A percentile compares a stretch with the other conserved stretches of the same genome.
Evolutionary conservation across 1,139 yeast genomes (phyloP).

Genomic region (Protomyces lactucae-debilis): DNA sequence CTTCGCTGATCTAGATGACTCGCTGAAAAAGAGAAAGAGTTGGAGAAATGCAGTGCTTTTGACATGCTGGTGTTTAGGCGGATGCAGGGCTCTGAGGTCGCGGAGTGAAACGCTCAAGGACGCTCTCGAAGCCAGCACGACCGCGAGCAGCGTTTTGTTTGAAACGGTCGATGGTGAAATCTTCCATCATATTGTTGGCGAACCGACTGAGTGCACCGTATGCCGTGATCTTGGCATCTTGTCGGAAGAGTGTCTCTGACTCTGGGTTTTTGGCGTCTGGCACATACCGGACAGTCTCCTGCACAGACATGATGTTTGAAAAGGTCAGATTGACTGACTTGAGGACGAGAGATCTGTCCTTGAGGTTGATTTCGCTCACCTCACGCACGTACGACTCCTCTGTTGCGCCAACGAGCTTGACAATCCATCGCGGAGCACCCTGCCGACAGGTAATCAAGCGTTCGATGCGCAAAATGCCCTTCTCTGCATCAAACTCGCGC

Average conservation of each 20-base stretch:
- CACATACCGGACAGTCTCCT: constrained; percentile 72
- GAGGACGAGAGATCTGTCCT: constrained; percentile 59
- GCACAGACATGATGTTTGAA: constrained; percentile 69
- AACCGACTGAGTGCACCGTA: constrained; percentile 63
- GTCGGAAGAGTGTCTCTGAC: constrained; percentile 60
- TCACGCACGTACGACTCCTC: constrained; percentile 80
- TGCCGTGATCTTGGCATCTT: constrained; percentile 85
- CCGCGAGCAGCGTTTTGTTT: constrained; percentile 83
- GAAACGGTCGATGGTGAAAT: constrained; percentile 86
- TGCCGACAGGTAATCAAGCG: constrained; percentile 86
- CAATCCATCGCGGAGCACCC: constrained; percentile 77
- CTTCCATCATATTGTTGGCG: constrained; percentile 72
- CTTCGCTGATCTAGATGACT: not conserved
- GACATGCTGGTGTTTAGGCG: too few species aligned
- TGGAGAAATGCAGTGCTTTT: too few species aligned
- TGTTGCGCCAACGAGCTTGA: constrained; percentile 66
- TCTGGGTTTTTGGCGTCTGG: constrained; percentile 58
- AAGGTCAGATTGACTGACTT: constrained; percentile 84
- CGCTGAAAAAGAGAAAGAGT: too few species aligned
- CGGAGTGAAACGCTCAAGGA: constrained; percentile 42
- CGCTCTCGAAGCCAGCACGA: constrained; percentile 75
- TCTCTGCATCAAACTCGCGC: constrained; percentile 57
- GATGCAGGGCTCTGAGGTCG: not conserved
- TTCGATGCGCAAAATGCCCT: constrained; percentile 67
- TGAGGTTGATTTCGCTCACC: constrained; percentile 75